phyloP scores from a whole-genome alignment of 2,329 filamentous ascomycete species.

The Talaromyces funiculosus region DNA sequence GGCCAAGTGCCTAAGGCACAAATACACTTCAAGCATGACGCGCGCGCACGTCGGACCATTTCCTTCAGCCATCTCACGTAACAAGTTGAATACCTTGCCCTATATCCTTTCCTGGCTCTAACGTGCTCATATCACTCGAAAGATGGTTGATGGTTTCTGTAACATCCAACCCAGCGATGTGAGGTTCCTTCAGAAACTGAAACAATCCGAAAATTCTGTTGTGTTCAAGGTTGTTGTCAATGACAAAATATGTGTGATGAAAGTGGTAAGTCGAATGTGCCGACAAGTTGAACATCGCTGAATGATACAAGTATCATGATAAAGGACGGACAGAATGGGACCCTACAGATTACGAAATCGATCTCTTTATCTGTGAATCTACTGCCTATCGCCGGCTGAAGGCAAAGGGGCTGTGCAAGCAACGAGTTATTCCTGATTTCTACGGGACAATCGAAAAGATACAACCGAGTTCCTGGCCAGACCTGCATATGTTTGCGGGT shows the following conservation, averaged over 20 bases:
- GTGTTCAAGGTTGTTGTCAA: conserved; percentile 3
- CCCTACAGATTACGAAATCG: conserved; percentile 12
- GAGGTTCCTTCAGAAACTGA: conserved; percentile 1
- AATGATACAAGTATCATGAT: conserved; percentile 4
- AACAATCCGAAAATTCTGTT: conserved; percentile 6
- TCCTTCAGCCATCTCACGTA: no score
- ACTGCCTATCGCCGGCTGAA: conserved; percentile 18
- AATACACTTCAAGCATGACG: no score
- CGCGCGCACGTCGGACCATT: no score
- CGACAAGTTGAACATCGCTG: neutral
- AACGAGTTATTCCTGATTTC: conserved; percentile 17
- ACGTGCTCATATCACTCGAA: neutral
- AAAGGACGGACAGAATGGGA: neutral
- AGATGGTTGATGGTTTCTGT: neutral
- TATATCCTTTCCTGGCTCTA: neutral
- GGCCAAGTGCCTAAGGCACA: no score
- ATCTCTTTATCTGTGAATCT: conserved; percentile 17
- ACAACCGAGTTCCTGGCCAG: conserved; percentile 5
- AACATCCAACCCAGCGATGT: neutral
- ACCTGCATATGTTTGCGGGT: conserved; percentile 14
- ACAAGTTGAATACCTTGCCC: no score
- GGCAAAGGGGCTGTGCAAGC: conserved; percentile 16
- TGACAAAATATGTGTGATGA: conserved; percentile 5
- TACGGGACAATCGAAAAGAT: conserved; percentile 17
- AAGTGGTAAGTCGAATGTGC: neutral